Conservation (phyloP, 148 eudicot species). For the Polygonum maritimum region DNA sequence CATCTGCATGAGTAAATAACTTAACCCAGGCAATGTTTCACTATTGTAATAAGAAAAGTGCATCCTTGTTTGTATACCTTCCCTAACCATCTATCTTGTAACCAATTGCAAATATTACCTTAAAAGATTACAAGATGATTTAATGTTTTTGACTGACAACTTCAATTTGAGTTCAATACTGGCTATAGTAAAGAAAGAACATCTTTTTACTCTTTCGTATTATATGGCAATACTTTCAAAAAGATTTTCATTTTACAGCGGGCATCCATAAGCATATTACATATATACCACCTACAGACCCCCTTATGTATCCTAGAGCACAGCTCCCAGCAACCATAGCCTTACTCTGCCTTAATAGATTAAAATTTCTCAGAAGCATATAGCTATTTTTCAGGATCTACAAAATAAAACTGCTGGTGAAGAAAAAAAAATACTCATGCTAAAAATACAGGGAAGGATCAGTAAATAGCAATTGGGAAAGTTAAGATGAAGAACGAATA, state of each 20-base stretch:
- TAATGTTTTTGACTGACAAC: neutral
- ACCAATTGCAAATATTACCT: neutral
- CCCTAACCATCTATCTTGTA: neutral
- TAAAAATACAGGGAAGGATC: neutral
- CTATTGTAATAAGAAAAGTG: neutral
- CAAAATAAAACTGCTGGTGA: neutral
- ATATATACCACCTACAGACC: neutral
- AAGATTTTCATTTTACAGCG: neutral
- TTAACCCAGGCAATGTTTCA: neutral
- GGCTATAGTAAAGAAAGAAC: neutral
- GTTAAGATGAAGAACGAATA: neutral
- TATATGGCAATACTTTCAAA: neutral
- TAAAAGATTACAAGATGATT: neutral
- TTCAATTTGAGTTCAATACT: neutral
- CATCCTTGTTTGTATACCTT: neutral
- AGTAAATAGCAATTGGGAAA: conserved; percentile 1
- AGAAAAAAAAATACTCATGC: neutral
- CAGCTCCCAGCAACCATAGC: neutral
- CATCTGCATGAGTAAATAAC: conserved; percentile 37
- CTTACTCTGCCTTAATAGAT: neutral
- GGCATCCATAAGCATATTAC: neutral
- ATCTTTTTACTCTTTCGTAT: neutral
- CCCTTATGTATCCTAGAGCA: neutral
- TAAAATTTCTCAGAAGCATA: neutral
- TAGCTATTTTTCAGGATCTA: neutral